phyloP scores from a whole-genome alignment of 495 filamentous ascomycete genomes.

The Thermothielavioides terrestris region DNA sequence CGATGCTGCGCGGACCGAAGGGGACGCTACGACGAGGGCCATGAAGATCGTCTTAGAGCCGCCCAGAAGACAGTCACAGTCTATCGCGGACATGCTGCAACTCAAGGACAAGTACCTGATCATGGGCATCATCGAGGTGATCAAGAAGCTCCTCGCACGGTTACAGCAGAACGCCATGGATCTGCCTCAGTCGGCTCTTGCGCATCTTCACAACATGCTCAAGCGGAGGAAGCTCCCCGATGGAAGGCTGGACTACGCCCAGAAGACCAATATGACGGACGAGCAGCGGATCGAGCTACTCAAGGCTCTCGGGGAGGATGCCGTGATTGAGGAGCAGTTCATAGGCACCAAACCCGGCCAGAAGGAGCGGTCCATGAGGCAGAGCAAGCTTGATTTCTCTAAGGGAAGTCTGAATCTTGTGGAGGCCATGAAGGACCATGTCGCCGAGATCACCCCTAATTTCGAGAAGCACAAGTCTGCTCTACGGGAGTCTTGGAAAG shows the following conservation, averaged over 20 bases:
- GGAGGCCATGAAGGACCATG: conserved; percentile 34
- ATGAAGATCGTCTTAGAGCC: conserved; percentile 51
- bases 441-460: conserved; percentile 26
- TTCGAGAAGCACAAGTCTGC: conserved; percentile 31
- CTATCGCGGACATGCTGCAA: conserved; percentile 73
- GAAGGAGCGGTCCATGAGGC: conserved; percentile 48
- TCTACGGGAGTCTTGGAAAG: conserved; percentile 8
- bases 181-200: conserved; percentile 50
- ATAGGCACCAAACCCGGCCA: conserved; percentile 44
- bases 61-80: conserved; percentile 54
- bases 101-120: conserved; percentile 78
- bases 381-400: conserved; percentile 57
- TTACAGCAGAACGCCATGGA: conserved; percentile 61
- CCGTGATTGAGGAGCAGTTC: conserved; percentile 41
- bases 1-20: conserved; percentile 33
- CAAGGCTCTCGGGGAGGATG: conserved; percentile 68
- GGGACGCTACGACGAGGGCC: conserved; percentile 33
- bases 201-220: conserved; percentile 52
- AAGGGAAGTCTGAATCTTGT: conserved; percentile 10
- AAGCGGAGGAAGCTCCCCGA: conserved; percentile 22
- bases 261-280: conserved; percentile 62
- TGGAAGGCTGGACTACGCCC: conserved; percentile 37
- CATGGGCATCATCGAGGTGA: conserved; percentile 54
- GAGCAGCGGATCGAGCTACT: conserved; percentile 77
- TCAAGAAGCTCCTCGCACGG: conserved; percentile 62